Conservation (phyloP, 345 rosid species). For the Ceriops tagal region DNA sequence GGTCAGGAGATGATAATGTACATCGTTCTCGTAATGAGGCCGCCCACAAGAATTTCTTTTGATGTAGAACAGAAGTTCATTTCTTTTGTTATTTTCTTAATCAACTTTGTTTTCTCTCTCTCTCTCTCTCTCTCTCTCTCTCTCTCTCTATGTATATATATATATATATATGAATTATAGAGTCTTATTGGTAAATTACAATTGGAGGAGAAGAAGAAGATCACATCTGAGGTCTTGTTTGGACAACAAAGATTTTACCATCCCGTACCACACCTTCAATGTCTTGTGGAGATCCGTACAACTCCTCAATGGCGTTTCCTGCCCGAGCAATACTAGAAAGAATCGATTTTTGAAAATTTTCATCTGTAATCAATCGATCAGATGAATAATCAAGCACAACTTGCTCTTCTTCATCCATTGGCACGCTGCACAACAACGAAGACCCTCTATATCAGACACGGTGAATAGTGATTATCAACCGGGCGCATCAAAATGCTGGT, state of each 20-base stretch:
- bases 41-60: no score
- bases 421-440: conserved; percentile 54
- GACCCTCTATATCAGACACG: background rate
- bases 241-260: conserved; percentile 85
- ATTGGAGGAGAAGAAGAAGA: background rate
- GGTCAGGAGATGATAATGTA: no score
- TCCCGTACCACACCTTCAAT: conserved; percentile 92
- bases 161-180: background rate
- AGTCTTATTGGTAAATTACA: background rate
- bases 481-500: no score
- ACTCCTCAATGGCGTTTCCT: conserved; percentile 75
- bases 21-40: no score
- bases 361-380: conserved; percentile 62
- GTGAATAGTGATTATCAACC: no score
- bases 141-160: no score
- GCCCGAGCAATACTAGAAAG: conserved; percentile 78
- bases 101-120: background rate
- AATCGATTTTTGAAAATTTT: conserved; percentile 53
- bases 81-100: no score
- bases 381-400: conserved; percentile 76
- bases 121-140: no score
- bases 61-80: no score
- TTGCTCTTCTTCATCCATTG: conserved; percentile 91
- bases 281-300: conserved; percentile 87
- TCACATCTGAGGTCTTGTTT: conserved; percentile 96